Evolutionary conservation across 495 filamentous ascomycete species (phyloP), one percentile per base, ranked within the genome.

Genomic region (Penicillium parvum): DNA sequence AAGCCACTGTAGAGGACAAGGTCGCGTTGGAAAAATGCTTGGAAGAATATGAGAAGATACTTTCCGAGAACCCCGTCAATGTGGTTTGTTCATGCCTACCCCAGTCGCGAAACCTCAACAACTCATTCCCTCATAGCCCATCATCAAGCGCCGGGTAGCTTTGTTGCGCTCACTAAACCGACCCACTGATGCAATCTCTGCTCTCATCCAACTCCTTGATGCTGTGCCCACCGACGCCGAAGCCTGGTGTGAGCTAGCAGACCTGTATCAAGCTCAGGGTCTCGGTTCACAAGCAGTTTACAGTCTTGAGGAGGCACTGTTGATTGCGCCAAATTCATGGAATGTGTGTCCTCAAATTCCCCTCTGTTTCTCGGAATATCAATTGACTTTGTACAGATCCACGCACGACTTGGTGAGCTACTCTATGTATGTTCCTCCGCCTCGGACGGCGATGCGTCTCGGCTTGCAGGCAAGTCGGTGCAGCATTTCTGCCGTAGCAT

Each of bases 301-400:
- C 63, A 83, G 90, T 49, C 68, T 95, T 26, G 94, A 98, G 57
- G 92, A 97, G 60, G 87, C 92, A 28, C 60, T 98, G 22, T 66
- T 97, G 25, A 73, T 95, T 45, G 77, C 80, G n/a, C 91, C 92
- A 7, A 90, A 94, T 70, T 86, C 92, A 19, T 98, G 94, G 88
- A 96, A 88, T 74, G 88, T 92, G 63, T 52, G 85, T 68, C 35
- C 27, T 25, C 25, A 18, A 7, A 3, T 33, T 58, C 35, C 37
- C 32, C 34, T 34, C 19, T 33, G 18, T 32, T 25, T 27, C 4
- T 7, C 4, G 9, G 10, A 23, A 18, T 20, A 6, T 29, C 30
- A 19, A 25, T 19, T 42, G 18, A 15, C 15, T 4, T 32, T 17
- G 14, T 47, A 26, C 49, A 96, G 83, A 76, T 95, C 41, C 92